These are phyloP conservation scores for Conticribra weissflogii DNA, from an alignment of 108 stramenopile species.

Conservation along the genomic window DNA sequence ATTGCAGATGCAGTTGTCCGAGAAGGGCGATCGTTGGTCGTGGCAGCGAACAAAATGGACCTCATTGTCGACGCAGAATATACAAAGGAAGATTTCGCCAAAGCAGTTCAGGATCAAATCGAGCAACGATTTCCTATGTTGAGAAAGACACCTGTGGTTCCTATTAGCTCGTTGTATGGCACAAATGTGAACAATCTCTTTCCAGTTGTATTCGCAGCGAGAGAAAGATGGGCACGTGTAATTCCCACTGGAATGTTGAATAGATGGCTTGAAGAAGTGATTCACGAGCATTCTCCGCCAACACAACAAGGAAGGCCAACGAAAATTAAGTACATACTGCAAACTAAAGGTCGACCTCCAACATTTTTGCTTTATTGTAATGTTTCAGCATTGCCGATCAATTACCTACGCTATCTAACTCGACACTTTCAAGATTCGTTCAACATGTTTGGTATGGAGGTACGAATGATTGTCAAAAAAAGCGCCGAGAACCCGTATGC, in stretches of 20 bases:
- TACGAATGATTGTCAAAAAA: constrained; percentile 77
- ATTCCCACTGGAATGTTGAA: constrained; percentile 81
- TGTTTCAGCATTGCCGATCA: constrained; percentile 59
- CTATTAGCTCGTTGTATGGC: constrained; percentile 75
- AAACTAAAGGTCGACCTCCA: constrained; percentile 88
- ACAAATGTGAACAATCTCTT: constrained; percentile 66
- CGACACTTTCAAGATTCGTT: constrained; percentile 87
- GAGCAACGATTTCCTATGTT: constrained; percentile 82
- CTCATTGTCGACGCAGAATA: constrained; percentile 75
- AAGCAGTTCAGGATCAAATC: constrained; percentile 73
- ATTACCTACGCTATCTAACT: constrained; percentile 78
- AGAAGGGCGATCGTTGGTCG: constrained; percentile 87
- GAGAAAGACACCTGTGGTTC: constrained; percentile 81
- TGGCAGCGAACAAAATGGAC: constrained; percentile 93
- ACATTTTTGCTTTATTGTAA: constrained; percentile 90
- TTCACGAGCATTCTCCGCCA: constrained; percentile 67
- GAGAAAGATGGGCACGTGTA: constrained; percentile 75
- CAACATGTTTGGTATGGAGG: constrained; percentile 81
- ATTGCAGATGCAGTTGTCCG: constrained; percentile 89
- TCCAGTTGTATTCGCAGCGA: constrained; percentile 81
- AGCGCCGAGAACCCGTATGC: constrained; percentile 76
- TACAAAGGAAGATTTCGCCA: constrained; percentile 65
- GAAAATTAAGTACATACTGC: constrained; percentile 85
- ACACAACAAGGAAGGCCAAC: constrained; percentile 54
- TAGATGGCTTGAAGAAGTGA: constrained; percentile 81